A percentile compares a stretch with the other conserved stretches of the same genome.
Conservation (phyloP, 2,329 filamentous ascomycete genomes). For the Tympanopsis confertula region DNA sequence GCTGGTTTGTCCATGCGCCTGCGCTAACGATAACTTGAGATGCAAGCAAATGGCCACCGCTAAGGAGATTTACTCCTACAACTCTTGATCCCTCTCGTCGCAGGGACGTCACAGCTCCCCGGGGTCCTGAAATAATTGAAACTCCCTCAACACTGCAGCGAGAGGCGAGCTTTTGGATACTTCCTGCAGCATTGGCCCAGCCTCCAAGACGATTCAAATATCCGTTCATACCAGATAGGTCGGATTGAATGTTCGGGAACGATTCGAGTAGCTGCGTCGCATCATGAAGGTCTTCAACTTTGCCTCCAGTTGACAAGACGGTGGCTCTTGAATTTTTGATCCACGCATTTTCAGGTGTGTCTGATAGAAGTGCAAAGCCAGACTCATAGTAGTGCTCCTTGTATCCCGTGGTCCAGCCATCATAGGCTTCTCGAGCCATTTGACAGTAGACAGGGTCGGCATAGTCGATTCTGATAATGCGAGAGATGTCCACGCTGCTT, state of each 20-base stretch:
- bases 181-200: no score
- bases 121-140: no score
- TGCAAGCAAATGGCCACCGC: conserved; percentile 34
- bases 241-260: conserved; percentile 9
- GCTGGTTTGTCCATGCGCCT: conserved; percentile 50
- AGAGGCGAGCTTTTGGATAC: no score
- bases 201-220: no score
- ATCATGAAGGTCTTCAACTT: conserved; percentile 11
- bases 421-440: conserved; percentile 30
- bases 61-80: conserved; percentile 30
- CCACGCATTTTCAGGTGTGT: conserved; percentile 8
- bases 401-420: conserved; percentile 14
- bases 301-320: conserved; percentile 6
- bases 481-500: conserved; percentile 27
- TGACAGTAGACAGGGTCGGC: conserved; percentile 48
- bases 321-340: conserved; percentile 8
- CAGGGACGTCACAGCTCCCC: no score
- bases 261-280: conserved; percentile 7
- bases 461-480: conserved; percentile 42
- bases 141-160: no score
- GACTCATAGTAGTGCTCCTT: conserved; percentile 15
- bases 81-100: conserved; percentile 5
- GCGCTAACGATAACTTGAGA: conserved; percentile 53
- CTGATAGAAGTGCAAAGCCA: conserved; percentile 17
- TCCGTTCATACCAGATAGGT: not conserved